Percentiles rank a stretch among this genome's conserved stretches.
These are phyloP conservation scores for Zymoseptoria brevis DNA, from an alignment of 2,329 filamentous ascomycete genomes.

Conservation along the genomic window DNA sequence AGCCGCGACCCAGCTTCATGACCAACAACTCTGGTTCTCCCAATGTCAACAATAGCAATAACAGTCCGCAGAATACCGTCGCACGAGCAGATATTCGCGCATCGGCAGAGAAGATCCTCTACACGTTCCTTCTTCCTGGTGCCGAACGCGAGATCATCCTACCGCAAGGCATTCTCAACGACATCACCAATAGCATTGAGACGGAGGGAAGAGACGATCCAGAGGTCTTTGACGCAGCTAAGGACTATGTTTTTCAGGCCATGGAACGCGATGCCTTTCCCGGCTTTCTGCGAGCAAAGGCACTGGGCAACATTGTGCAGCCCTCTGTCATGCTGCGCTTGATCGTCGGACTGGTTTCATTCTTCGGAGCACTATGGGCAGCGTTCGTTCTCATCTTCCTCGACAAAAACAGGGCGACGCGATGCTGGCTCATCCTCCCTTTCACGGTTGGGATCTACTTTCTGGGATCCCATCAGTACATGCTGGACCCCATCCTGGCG, in stretches of 20 bases:
- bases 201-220: slow-evolving; percentile 88
- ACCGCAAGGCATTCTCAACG: slow-evolving; percentile 74
- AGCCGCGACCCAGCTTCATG: slow-evolving; percentile 52
- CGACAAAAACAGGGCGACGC: slow-evolving; percentile 61
- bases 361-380: slow-evolving; percentile 92
- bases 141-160: slow-evolving; percentile 94
- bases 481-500: slow-evolving; percentile 83
- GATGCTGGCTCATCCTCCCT: slow-evolving; percentile 86
- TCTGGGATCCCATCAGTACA: slow-evolving; percentile 88
- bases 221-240: slow-evolving; percentile 92
- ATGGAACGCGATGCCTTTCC: slow-evolving; percentile 99
- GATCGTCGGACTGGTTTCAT: slow-evolving; percentile 72
- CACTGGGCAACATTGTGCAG: slow-evolving; percentile 89
- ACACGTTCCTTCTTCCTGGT: slow-evolving; percentile 90
- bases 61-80: slow-evolving; percentile 75
- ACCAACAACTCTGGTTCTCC: slow-evolving; percentile 39
- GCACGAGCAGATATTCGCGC: slow-evolving; percentile 83
- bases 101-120: slow-evolving; percentile 97
- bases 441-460: slow-evolving; percentile 88
- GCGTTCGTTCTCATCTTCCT: slow-evolving; percentile 91
- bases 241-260: slow-evolving; percentile 98
- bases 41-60: slow-evolving; percentile 56
- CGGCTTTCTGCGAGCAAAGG: slow-evolving; percentile 89
- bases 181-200: slow-evolving; percentile 83
- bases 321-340: slow-evolving; percentile 79